Evolutionary conservation across 371 early-diverging fungal genomes (phyloP).

Genomic region (Mucor plumbeus): DNA sequence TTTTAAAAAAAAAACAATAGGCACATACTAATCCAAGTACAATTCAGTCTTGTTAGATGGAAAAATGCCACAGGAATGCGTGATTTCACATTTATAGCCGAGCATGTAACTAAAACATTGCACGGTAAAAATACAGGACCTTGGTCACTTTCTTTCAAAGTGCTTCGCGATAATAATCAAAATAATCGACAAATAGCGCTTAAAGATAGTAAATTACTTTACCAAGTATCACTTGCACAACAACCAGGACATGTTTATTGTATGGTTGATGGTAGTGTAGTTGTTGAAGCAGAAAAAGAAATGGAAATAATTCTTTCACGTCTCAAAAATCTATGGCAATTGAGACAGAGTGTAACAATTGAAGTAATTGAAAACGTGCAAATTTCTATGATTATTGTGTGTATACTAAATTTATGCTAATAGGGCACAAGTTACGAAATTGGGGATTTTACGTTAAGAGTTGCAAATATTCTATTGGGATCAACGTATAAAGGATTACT

Average conservation of each 20-base stretch:
- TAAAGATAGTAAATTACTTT: constrained; percentile 47
- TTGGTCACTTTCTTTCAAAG: constrained; percentile 54
- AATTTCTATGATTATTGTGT: background rate
- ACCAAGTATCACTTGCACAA: constrained; percentile 54
- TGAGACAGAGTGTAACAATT: constrained; percentile 51
- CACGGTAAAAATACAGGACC: constrained; percentile 57
- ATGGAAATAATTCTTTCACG: constrained; percentile 51
- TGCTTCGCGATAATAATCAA: constrained; percentile 50
- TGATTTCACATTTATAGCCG: constrained; percentile 51
- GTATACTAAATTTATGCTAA: background rate
- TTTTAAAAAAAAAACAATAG: background rate
- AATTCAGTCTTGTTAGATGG: constrained; percentile 54
- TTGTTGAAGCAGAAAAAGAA: constrained; percentile 58
- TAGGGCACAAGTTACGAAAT: constrained; percentile 58
- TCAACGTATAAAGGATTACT: constrained; percentile 56
- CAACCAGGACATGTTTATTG: constrained; percentile 55
- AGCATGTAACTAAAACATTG: constrained; percentile 53
- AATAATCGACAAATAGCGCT: constrained; percentile 24
- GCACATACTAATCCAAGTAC: background rate
- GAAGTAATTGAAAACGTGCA: constrained; percentile 34
- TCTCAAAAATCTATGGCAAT: constrained; percentile 56
- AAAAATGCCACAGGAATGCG: constrained; percentile 62
- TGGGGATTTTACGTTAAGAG: constrained; percentile 57
- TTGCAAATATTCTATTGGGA: constrained; percentile 55
- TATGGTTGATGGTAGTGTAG: constrained; percentile 60